Conservation (phyloP, 208 protist species). For the Leishmania mexicana region DNA sequence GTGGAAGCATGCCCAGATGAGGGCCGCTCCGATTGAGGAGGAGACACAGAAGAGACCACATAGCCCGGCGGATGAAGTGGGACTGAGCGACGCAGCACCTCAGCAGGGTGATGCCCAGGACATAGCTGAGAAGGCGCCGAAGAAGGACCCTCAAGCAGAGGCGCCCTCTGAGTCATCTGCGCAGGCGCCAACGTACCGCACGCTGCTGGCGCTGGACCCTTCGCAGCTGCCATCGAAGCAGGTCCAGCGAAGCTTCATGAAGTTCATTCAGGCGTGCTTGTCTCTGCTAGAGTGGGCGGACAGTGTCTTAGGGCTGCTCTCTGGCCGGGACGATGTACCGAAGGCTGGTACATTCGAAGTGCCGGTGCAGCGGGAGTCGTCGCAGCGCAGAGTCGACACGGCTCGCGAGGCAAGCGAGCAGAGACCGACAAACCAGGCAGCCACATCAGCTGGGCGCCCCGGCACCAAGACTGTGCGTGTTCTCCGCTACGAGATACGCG, state of each 20-base stretch:
- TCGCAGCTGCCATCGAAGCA: conserved; percentile 28
- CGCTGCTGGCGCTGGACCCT: conserved; percentile 34
- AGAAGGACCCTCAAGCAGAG: neutral
- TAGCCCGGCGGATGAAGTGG: neutral
- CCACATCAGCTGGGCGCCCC: neutral
- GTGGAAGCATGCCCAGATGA: conserved; percentile 36
- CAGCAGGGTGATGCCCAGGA: neutral
- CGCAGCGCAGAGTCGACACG: conserved; percentile 7
- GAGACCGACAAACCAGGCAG: neutral
- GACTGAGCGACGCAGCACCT: neutral
- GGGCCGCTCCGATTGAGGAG: conserved; percentile 5
- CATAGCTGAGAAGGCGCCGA: neutral
- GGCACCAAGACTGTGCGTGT: conserved; percentile 57
- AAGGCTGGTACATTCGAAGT: conserved; percentile 58
- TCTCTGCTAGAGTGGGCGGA: conserved; percentile 52
- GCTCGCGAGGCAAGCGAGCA: conserved; percentile 4
- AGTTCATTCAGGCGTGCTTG: conserved; percentile 67
- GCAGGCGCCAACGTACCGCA: conserved; percentile 15
- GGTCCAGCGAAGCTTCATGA: conserved; percentile 49
- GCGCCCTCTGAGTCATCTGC: conserved; percentile 4
- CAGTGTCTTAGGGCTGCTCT: conserved; percentile 43
- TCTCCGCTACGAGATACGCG: conserved; percentile 68
- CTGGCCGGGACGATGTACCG: conserved; percentile 58
- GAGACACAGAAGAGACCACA: neutral
- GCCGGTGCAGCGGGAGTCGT: conserved; percentile 1